These are phyloP conservation scores for Microthyrium microscopicum DNA, from an alignment of 2,329 filamentous ascomycete genomes.

Conservation along the genomic window DNA sequence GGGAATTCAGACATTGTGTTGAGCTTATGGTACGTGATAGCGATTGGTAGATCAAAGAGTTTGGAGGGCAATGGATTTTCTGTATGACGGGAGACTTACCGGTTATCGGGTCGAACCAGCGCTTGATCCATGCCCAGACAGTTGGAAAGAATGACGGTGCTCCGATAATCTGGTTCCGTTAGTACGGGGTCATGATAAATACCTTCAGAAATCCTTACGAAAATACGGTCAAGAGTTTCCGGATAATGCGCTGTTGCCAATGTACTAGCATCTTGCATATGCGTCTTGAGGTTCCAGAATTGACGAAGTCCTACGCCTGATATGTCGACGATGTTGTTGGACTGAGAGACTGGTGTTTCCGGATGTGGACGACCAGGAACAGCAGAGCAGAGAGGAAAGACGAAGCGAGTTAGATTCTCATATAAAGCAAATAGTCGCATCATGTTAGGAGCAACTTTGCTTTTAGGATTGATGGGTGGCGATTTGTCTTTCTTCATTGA, in stretches of 20 bases:
- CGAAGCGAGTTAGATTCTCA: conserved; percentile 59
- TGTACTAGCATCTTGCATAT: conserved; percentile 84
- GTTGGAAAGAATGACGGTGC: conserved; percentile 84
- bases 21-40: no score
- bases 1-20: no score
- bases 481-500: conserved; percentile 35
- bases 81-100: no score
- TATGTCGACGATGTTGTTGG: conserved; percentile 91
- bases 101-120: conserved; percentile 81
- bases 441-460: conserved; percentile 56
- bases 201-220: conserved; percentile 27
- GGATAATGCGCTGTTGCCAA: conserved; percentile 89
- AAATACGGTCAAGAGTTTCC: conserved; percentile 76
- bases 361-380: conserved; percentile 40
- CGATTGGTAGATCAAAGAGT: no score
- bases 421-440: conserved; percentile 83
- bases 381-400: conserved; percentile 1
- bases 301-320: conserved; percentile 74
- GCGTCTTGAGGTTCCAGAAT: conserved; percentile 84
- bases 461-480: conserved; percentile 38
- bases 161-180: conserved; percentile 50
- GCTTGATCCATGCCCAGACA: conserved; percentile 88
- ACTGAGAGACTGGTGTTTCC: conserved; percentile 76
- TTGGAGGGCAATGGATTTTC: no score
- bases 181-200: neutral